Percentiles rank a stretch among this genome's conserved stretches.
These are phyloP conservation scores for Coniochaeta prunicola DNA, from an alignment of 2,329 filamentous ascomycete species.

Conservation along the genomic window DNA sequence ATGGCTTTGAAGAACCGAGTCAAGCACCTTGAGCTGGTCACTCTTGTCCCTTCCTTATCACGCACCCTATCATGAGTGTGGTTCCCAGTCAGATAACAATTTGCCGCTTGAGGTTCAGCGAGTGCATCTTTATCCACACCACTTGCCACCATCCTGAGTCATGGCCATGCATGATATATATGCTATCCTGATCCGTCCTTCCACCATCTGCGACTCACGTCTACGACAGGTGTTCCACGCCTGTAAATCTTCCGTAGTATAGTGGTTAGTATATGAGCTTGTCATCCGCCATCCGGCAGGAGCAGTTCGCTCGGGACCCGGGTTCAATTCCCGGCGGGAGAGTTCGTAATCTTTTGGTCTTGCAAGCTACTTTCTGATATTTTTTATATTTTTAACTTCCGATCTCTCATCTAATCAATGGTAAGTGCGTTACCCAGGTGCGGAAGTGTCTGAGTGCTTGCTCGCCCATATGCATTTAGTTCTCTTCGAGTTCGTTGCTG, in stretches of 20 bases:
- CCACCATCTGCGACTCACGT: background rate
- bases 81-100: background rate
- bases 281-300: background rate
- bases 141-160: background rate
- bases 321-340: slow-evolving; percentile 1
- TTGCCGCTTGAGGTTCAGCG: background rate
- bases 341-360: background rate
- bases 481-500: too few species aligned
- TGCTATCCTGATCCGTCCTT: background rate
- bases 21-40: too few species aligned
- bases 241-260: slow-evolving; percentile 2
- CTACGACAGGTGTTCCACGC: slow-evolving; percentile 1
- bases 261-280: slow-evolving; percentile 2
- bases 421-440: too few species aligned
- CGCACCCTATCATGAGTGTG: background rate
- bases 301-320: slow-evolving; percentile 1
- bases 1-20: too few species aligned
- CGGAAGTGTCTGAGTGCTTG: too few species aligned
- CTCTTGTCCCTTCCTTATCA: too few species aligned
- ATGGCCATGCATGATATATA: background rate
- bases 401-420: too few species aligned
- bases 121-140: background rate
- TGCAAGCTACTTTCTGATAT: background rate
- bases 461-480: too few species aligned
- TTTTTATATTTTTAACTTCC: too few species aligned